phyloP scores from a whole-genome alignment of 768 basidiomycete species.

The Collybia mongolica region DNA sequence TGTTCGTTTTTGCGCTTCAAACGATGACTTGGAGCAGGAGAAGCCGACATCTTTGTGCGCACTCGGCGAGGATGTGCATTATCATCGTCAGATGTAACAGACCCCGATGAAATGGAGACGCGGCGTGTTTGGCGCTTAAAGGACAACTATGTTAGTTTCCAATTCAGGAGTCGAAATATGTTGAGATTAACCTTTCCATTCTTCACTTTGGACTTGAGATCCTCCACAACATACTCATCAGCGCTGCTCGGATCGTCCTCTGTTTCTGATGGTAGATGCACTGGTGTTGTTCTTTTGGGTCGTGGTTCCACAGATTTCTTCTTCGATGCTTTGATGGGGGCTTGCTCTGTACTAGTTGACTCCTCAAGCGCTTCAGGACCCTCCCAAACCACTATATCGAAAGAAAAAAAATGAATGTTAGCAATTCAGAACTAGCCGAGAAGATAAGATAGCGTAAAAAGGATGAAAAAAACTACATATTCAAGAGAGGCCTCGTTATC shows the following conservation, averaged over 20 bases:
- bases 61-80: slow-evolving; percentile 23
- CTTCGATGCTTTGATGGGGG: slow-evolving; percentile 25
- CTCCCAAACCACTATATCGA: slow-evolving; percentile 68
- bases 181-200: slow-evolving; percentile 41
- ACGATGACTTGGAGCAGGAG: slow-evolving; percentile 26
- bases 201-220: slow-evolving; percentile 31
- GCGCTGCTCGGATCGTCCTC: slow-evolving; percentile 55
- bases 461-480: slow-evolving; percentile 8
- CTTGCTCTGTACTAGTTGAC: slow-evolving; percentile 23
- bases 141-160: slow-evolving; percentile 6
- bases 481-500: slow-evolving; percentile 5
- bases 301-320: slow-evolving; percentile 24
- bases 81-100: slow-evolving; percentile 37
- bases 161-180: slow-evolving; percentile 15
- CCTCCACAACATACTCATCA: slow-evolving; percentile 69
- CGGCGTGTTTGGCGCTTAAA: slow-evolving; percentile 43
- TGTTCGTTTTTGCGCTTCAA: slow-evolving; percentile 57
- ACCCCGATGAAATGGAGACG: slow-evolving; percentile 38
- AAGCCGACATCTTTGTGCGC: slow-evolving; percentile 25
- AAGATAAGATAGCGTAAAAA: slow-evolving; percentile 6
- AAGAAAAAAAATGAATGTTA: slow-evolving; percentile 20
- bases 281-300: slow-evolving; percentile 17
- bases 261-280: slow-evolving; percentile 38
- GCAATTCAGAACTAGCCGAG: slow-evolving; percentile 13
- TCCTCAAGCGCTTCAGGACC: slow-evolving; percentile 59